These are phyloP conservation scores for Botrytis fabae DNA, from an alignment of 2,329 filamentous ascomycete genomes.

Conservation along the genomic window DNA sequence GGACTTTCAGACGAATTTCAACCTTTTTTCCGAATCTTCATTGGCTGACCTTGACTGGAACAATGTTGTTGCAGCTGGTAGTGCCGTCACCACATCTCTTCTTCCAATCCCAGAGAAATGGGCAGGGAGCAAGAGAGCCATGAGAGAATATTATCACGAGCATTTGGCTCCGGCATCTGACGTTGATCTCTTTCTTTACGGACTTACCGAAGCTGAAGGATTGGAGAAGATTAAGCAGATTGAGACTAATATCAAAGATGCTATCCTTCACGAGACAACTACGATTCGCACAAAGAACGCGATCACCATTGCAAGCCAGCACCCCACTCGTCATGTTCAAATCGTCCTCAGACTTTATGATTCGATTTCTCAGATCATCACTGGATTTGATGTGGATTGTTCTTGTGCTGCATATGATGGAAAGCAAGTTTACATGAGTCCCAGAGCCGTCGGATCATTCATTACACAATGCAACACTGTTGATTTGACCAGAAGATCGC, in stretches of 20 bases:
- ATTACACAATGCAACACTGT: conserved; percentile 81
- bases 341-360: conserved; percentile 86
- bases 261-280: conserved; percentile 79
- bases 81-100: conserved; percentile 76
- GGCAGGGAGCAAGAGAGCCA: conserved; percentile 59
- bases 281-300: conserved; percentile 84
- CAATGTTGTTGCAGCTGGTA: conserved; percentile 80
- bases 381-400: conserved; percentile 86
- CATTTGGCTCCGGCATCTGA: conserved; percentile 80
- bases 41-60: conserved; percentile 76
- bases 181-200: conserved; percentile 84
- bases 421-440: conserved; percentile 74
- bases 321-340: conserved; percentile 79
- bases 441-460: conserved; percentile 74
- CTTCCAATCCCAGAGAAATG: conserved; percentile 67
- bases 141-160: conserved; percentile 78
- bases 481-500: conserved; percentile 75
- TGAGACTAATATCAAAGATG: conserved; percentile 71
- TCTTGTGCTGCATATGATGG: conserved; percentile 81
- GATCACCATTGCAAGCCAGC: conserved; percentile 81
- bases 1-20: conserved; percentile 78
- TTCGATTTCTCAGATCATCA: conserved; percentile 79
- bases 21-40: conserved; percentile 77
- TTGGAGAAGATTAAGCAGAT: conserved; percentile 83
- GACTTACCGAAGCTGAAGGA: conserved; percentile 72